Conservation (phyloP, 495 filamentous ascomycete species). For the Penicillium turbatum region DNA sequence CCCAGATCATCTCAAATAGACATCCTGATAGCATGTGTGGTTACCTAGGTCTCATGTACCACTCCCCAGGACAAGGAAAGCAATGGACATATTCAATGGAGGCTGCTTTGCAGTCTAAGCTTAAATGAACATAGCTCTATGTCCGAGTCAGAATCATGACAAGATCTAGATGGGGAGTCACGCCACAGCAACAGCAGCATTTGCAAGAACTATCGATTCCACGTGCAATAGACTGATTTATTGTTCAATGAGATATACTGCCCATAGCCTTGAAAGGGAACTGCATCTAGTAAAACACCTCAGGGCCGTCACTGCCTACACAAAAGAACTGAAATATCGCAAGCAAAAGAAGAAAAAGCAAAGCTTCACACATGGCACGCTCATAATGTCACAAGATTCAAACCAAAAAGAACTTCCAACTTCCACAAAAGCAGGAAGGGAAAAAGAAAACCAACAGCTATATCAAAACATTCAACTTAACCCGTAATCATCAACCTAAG, state of each 20-base stretch:
- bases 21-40: background rate
- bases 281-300: background rate
- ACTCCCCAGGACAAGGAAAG: too few relatives aligned
- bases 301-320: background rate
- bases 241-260: background rate
- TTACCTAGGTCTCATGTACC: too few relatives aligned
- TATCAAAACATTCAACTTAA: background rate
- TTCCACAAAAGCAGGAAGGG: background rate
- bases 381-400: constrained; percentile 30
- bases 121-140: too few relatives aligned
- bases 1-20: constrained; percentile 43
- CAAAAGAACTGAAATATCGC: background rate
- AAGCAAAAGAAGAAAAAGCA: constrained; percentile 2
- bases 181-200: too few relatives aligned
- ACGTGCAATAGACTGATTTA: too few relatives aligned
- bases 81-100: too few relatives aligned
- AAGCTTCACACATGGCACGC: constrained; percentile 12
- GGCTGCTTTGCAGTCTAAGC: too few relatives aligned
- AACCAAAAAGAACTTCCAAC: constrained; percentile 12
- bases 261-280: background rate
- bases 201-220: too few relatives aligned
- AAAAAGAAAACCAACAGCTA: background rate
- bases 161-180: too few relatives aligned
- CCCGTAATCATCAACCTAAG: constrained; percentile 31
- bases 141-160: too few relatives aligned